Evolutionary conservation across 495 filamentous ascomycete genomes (phyloP).

Genomic region (Rusavskia elegans): DNA sequence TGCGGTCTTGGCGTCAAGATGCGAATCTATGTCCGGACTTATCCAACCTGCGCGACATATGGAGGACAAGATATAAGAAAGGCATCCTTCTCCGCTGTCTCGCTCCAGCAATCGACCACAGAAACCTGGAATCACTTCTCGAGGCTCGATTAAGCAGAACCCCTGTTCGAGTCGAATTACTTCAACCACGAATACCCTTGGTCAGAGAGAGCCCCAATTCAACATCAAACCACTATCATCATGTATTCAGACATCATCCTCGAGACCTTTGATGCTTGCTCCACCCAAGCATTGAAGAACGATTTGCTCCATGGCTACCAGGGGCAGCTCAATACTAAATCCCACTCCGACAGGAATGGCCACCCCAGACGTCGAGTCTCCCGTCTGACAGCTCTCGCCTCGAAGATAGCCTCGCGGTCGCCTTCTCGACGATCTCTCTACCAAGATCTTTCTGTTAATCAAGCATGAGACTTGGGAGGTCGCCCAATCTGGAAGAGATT

Average conservation of each 20-base stretch:
- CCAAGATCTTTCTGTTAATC: not conserved
- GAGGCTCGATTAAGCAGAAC: too few relatives aligned
- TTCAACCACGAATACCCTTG: not conserved
- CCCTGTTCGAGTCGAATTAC: too few relatives aligned
- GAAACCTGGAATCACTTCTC: too few relatives aligned
- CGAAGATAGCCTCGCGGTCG: not conserved
- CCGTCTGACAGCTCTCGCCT: not conserved
- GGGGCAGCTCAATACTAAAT: not conserved
- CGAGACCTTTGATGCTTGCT: constrained; percentile 8
- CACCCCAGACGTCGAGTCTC: not conserved
- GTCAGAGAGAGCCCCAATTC: not conserved
- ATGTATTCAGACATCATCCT: constrained; percentile 14
- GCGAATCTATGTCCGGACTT: not conserved
- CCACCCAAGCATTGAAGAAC: constrained; percentile 1
- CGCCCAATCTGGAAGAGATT: too few relatives aligned
- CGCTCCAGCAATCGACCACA: too few relatives aligned
- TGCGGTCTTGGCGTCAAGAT: too few relatives aligned
- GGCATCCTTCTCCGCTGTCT: not conserved
- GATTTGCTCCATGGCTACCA: not conserved
- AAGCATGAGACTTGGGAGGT: too few relatives aligned
- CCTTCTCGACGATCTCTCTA: not conserved
- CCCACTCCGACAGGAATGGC: not conserved
- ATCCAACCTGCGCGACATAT: constrained; percentile 1
- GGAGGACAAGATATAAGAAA: not conserved
- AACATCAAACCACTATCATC: not conserved